Evolutionary conservation across 2,329 filamentous ascomycete genomes (phyloP), one percentile per base, ranked within the genome.

Genomic region (Cadophora gregata): DNA sequence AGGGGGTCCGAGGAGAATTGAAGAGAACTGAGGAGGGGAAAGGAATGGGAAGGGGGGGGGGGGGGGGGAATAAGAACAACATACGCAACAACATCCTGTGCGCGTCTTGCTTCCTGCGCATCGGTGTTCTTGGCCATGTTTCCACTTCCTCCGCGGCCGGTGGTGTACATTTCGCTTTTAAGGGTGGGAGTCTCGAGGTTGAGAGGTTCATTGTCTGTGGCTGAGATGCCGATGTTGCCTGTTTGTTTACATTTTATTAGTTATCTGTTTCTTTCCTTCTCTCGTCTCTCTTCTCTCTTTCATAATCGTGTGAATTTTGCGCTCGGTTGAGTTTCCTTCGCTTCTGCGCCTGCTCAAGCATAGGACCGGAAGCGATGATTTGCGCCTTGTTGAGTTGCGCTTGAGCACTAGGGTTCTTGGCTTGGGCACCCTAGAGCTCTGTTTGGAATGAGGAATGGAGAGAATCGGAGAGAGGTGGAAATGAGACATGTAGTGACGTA

Each of bases 131-230:
- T 82, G 58, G 91, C 88, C 90, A 97, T 97, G 82, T 97, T 97
- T 67, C 93, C 93, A 4, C 87, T 89, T 68, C 94, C 94, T 64
- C 94, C 94, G 61, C 94, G 91, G 65, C 94, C 94, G 3, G 94
- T 97, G 24, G 94, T 97, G 76, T 95, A 93, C 71, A 92, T 84
- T n/a, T 91, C 81, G 56, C 86, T 86, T 81, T 96, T 97, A 77
- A 98, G 87, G 14, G 88, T 91, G 0, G 94, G 94, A 1, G 93
- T 97, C 74, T 90, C 82, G 70, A 97, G 87, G 75, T 95, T 91
- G 70, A 86, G 81, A 60, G 87, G 81, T 33, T 82, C 79, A 53
- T 88, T 73, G 67, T 79, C 78, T 50, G 79, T 79, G 70, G 81
- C 77, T 66, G 81, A 78, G 71, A 86, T 83, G 76, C 85, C 83